A percentile compares a stretch with the other conserved stretches of the same genome.
Evolutionary conservation across 805 yeast species (phyloP).

Genomic region (Kodamaea fukazawae): DNA sequence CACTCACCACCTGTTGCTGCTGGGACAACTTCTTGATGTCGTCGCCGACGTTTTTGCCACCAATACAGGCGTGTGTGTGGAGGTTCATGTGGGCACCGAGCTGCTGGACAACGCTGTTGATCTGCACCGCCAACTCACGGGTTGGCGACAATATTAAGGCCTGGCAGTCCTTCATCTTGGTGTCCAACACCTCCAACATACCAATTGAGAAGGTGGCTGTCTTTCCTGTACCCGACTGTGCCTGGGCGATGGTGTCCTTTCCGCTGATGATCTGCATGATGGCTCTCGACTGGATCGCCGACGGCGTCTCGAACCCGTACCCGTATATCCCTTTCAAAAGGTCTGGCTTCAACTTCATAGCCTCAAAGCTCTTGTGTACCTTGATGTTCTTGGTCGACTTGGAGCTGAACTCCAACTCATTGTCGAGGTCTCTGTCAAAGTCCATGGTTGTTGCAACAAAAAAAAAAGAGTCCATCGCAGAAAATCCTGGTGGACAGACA

Average conservation of each 20-base stretch:
- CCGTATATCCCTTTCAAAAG: conserved; percentile 58
- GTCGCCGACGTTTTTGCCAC: conserved; percentile 89
- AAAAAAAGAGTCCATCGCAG: conserved; percentile 1
- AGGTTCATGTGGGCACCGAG: conserved; percentile 89
- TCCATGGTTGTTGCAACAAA: conserved; percentile 16
- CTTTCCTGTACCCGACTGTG: conserved; percentile 88
- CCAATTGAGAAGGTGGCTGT: conserved; percentile 85
- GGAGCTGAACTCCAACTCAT: conserved; percentile 54
- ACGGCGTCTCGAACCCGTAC: conserved; percentile 79
- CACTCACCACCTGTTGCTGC: conserved; percentile 92
- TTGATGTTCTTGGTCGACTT: conserved; percentile 51
- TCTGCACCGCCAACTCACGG: conserved; percentile 95
- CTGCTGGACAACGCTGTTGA: conserved; percentile 87
- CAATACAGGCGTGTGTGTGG: conserved; percentile 93
- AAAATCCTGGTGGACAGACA: no score
- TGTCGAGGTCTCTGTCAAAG: conserved; percentile 61
- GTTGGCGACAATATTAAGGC: conserved; percentile 96
- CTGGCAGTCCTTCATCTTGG: conserved; percentile 71
- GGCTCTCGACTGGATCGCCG: conserved; percentile 81
- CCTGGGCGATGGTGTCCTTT: conserved; percentile 73
- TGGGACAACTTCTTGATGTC: conserved; percentile 80
- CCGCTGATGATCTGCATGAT: conserved; percentile 76
- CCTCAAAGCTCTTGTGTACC: conserved; percentile 47
- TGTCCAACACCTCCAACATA: conserved; percentile 72
- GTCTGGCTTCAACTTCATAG: conserved; percentile 41